These are phyloP conservation scores for Solanum corneliomulleri DNA, from an alignment of 257 asterid species.

Conservation along the genomic window DNA sequence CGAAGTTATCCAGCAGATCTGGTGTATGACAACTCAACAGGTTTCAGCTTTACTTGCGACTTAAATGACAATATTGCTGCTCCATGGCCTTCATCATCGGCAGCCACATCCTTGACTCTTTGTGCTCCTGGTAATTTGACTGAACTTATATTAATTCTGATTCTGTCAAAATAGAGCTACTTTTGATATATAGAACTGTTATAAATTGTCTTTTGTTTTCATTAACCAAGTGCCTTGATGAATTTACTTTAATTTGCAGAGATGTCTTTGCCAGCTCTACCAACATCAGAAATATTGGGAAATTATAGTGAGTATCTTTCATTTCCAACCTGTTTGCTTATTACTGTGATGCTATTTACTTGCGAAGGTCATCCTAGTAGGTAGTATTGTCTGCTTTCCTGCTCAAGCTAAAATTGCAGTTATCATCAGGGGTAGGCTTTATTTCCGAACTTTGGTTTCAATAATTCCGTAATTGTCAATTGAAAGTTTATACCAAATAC, in stretches of 20 bases:
- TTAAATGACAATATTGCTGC: slow-evolving; percentile 86
- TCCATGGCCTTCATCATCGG: slow-evolving; percentile 94
- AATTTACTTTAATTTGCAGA: slow-evolving; percentile 36
- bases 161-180: neutral
- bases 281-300: slow-evolving; percentile 53
- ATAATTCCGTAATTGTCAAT: neutral
- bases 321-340: neutral
- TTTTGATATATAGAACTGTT: neutral
- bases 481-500: neutral
- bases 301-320: slow-evolving; percentile 33
- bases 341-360: neutral
- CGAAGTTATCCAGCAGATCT: slow-evolving; percentile 78
- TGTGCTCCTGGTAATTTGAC: slow-evolving; percentile 84
- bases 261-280: slow-evolving; percentile 96
- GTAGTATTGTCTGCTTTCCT: neutral
- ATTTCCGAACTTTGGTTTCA: neutral
- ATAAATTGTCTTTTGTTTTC: neutral
- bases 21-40: slow-evolving; percentile 72
- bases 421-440: neutral
- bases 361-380: neutral
- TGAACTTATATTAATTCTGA: neutral
- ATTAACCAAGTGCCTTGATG: neutral
- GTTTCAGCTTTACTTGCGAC: slow-evolving; percentile 88
- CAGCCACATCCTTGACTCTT: slow-evolving; percentile 65
- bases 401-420: neutral